Evolutionary conservation across 768 basidiomycete genomes (phyloP), one percentile per base, ranked within the genome.

Genomic region (Favolaschia claudopus): DNA sequence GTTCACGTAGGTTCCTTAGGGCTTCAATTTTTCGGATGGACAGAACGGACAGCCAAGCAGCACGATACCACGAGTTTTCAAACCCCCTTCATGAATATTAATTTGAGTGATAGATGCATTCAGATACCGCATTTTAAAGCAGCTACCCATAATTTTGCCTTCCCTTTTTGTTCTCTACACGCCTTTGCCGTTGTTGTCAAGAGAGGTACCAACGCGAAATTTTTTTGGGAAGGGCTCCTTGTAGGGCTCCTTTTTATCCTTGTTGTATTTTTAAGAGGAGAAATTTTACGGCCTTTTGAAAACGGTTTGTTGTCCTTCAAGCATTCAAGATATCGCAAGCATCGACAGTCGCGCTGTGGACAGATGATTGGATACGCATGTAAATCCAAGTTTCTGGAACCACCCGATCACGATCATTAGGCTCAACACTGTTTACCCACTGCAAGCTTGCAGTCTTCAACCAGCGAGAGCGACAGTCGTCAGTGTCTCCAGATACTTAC

Each of bases 61-160:
- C 49, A 52, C 40, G 56, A 58, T 60, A 55, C 58, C 58, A 63
- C 33, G 24, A 44, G 31, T 19, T 22, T 49, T 38, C 32, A 39
- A 29, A 27, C 24, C 39, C 40, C 32, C 28, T 53, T 55, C 34
- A 51, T 55, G 58, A 55, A 42, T 20, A 44, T 55, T 53, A 53
- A 56, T 56, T 47, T 62, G 63, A 59, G 55, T 60, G 60, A 60
- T 68, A 61, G 58, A 65, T 63, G 62, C 64, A 60, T 39, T 38
- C 65, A 58, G 52, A 51, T 64, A 57, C 48, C 64, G 60, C 59
- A 62, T 65, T 55, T 60, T 47, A 45, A 43, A 53, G 48, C 53
- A 55, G 51, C 48, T 59, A 48, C 51, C 29, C 33, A 27, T 8
- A n/a, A 39, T 3, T 19, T 58, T 44, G 49, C 48, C 44, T 47